Conservation (phyloP, 1,139 yeast species). For the Blastobotrys indianensis region DNA sequence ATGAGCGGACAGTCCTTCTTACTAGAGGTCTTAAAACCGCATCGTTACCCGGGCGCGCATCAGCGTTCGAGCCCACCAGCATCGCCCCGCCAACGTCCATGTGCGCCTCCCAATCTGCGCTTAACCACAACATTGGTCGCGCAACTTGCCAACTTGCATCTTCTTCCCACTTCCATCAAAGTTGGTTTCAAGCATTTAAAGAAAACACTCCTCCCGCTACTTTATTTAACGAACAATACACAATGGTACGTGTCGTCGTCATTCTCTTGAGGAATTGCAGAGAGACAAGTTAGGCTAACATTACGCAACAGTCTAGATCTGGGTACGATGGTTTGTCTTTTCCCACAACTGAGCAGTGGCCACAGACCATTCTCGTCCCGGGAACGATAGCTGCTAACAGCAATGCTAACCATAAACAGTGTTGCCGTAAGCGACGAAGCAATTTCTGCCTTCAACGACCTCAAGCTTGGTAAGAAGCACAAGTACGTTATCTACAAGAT, state of each 20-base stretch:
- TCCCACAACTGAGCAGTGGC: neutral
- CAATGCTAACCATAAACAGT: conserved; percentile 14
- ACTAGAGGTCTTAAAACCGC: too few relatives aligned
- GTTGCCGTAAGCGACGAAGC: conserved; percentile 96
- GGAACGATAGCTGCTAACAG: neutral
- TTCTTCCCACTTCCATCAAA: too few relatives aligned
- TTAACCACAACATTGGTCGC: too few relatives aligned
- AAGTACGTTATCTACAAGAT: conserved; percentile 77
- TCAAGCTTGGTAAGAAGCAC: conserved; percentile 88
- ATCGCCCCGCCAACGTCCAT: too few relatives aligned
- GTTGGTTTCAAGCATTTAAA: too few relatives aligned
- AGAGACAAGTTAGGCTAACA: neutral
- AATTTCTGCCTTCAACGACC: conserved; percentile 85
- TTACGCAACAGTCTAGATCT: conserved; percentile 7
- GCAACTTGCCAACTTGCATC: too few relatives aligned
- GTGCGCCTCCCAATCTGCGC: too few relatives aligned
- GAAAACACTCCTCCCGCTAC: too few relatives aligned
- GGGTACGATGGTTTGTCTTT: conserved; percentile 3
- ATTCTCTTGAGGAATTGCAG: neutral
- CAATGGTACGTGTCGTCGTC: conserved; percentile 2
- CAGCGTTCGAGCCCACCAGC: too few relatives aligned
- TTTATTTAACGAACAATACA: neutral
- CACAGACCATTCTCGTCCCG: neutral
- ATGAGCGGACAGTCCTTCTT: too few relatives aligned
- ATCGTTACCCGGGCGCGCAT: too few relatives aligned